Base-by-base conservation (phyloP, 306 rosid genomes). In the Castanea sativa region DNA sequence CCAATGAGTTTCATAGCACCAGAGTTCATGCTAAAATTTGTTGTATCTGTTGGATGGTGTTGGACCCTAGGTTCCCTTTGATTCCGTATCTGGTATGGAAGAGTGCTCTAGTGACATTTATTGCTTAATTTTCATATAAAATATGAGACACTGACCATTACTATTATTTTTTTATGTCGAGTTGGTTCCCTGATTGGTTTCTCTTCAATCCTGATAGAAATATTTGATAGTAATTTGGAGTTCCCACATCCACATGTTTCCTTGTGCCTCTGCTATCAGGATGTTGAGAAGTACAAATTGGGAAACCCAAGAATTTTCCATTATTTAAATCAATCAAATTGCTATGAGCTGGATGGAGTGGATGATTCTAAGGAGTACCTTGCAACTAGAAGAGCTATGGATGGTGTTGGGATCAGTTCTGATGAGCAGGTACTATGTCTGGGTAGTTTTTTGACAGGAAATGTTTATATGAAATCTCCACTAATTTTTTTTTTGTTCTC, bases 381-480 rank as follows among this genome's bases (percentile, higher is more conserved):
- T 70, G 81, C 79, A 5, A 95, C 99, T 71, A 95, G 91, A 82
- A 91, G 89, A 71, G 99, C 99, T 49, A 95, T 95, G 99, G 94
- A 89, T 71, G 91, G 93, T 78, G 98, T 95, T 80, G 97, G 99
- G 71, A 95, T 95, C 52, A 90, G 79, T 78, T 78, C 85, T 76
- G 76, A 81, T 60, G 99, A 95, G 83, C 97, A 92, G 92, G 99
- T 92, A 73, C 58, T 30, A n/a, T 78, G 63, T 86, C 69, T 83
- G 68, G 73, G 59, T 69, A 71, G 71, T 79, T 68, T 58, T 69
- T 65, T 35, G 7, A 6, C 58, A 35, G 25, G 69, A 23, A 60
- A 38, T 81, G 56, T 65, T 73, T 3, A 16, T 43, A 38, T 30
- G 64, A 52, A 63, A 72, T 81, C 77, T 15, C 75, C 75, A 75